Conservation (phyloP, 2,329 filamentous ascomycete species). For the Domatiomyces globalis region DNA sequence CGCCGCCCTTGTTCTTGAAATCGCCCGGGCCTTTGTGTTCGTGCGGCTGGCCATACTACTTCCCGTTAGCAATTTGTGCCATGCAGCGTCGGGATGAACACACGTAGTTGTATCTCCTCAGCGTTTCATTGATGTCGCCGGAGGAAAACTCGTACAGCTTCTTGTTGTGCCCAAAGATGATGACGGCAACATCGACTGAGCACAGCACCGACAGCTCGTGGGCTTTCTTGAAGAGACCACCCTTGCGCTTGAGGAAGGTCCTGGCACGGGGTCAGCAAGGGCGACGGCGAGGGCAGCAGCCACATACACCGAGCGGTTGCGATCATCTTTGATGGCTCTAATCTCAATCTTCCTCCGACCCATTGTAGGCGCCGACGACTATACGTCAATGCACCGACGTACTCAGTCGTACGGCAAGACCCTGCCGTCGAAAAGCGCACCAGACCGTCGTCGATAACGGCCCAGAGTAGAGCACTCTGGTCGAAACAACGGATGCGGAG, state of each 20-base stretch:
- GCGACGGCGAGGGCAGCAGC: constrained; percentile 2
- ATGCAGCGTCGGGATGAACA: constrained; percentile 26
- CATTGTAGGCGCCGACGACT: constrained; percentile 41
- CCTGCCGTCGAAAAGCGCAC: background rate
- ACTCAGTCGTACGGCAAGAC: background rate
- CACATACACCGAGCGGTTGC: constrained; percentile 90
- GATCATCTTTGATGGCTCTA: constrained; percentile 97
- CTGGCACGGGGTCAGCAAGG: constrained; percentile 32
- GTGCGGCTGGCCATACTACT: constrained; percentile 75
- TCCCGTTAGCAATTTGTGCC: constrained; percentile 4
- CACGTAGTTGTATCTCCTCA: constrained; percentile 82
- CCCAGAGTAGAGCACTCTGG: background rate
- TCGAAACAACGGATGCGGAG: too few species aligned
- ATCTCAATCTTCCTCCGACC: constrained; percentile 99
- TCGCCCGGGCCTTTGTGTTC: constrained; percentile 93
- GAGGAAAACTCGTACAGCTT: constrained; percentile 98
- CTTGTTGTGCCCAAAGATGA: constrained; percentile 98
- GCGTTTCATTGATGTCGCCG: constrained; percentile 77
- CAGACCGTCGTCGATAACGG: background rate
- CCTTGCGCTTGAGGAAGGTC: constrained; percentile 97
- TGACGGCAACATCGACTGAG: constrained; percentile 94
- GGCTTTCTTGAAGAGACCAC: constrained; percentile 97
- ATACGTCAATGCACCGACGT: background rate
- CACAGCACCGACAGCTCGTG: constrained; percentile 96
- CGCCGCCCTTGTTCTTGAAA: constrained; percentile 63